Conservation (phyloP, 2,329 filamentous ascomycete genomes). For the Cercospora sojina region DNA sequence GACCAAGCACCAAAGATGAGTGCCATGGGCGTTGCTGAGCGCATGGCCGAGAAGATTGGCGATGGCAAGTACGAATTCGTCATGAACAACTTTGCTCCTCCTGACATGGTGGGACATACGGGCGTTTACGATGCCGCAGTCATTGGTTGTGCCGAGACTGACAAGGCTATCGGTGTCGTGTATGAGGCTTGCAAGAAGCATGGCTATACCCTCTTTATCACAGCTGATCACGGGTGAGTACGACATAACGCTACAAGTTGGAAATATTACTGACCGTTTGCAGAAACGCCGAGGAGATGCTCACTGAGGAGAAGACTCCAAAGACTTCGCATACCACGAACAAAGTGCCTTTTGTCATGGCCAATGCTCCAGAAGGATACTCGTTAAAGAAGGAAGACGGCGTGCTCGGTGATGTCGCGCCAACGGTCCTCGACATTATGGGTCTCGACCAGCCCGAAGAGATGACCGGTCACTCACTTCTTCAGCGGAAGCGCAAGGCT, state of each 20-base stretch:
- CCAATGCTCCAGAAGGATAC: slow-evolving; percentile 89
- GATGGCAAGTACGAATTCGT: slow-evolving; percentile 91
- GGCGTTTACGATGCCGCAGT: slow-evolving; percentile 95
- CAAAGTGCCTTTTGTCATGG: slow-evolving; percentile 97
- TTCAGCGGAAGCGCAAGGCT: slow-evolving; percentile 60
- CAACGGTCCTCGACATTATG: slow-evolving; percentile 89
- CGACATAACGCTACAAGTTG: neutral
- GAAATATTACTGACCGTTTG: slow-evolving; percentile 29
- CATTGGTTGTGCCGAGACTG: slow-evolving; percentile 78
- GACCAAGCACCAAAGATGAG: slow-evolving; percentile 96
- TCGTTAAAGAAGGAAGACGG: slow-evolving; percentile 78
- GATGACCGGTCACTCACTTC: slow-evolving; percentile 84
- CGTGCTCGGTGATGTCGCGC: slow-evolving; percentile 95
- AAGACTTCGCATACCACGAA: slow-evolving; percentile 99
- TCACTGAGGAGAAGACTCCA: slow-evolving; percentile 89
- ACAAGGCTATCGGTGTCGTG: slow-evolving; percentile 89
- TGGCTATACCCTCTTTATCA: slow-evolving; percentile 92
- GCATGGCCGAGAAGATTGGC: slow-evolving; percentile 80
- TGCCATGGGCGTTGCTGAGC: slow-evolving; percentile 82
- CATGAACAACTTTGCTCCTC: slow-evolving; percentile 99
- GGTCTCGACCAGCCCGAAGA: slow-evolving; percentile 84
- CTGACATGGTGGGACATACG: slow-evolving; percentile 99
- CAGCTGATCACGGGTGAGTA: slow-evolving; percentile 71
- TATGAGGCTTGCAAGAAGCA: slow-evolving; percentile 92
- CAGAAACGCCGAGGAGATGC: slow-evolving; percentile 95